phyloP scores from a whole-genome alignment of 495 filamentous ascomycete genomes.

The Eremomyces bilateralis region DNA sequence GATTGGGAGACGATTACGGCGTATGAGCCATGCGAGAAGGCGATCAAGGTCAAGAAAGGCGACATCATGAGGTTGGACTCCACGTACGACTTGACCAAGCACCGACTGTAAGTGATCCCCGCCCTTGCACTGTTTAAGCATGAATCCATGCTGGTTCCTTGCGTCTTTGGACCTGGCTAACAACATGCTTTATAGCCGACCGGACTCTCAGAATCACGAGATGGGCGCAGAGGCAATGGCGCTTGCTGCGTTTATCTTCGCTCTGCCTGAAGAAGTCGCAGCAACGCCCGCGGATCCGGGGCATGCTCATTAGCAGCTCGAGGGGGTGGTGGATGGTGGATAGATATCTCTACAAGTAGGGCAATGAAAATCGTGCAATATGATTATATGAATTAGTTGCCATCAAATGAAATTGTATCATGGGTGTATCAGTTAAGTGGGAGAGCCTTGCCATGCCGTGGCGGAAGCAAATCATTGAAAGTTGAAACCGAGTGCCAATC shows the following conservation, averaged over 20 bases:
- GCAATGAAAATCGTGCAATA: constrained; percentile 1
- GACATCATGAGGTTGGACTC: neutral
- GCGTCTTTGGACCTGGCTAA: neutral
- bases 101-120: neutral
- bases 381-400: constrained; percentile 3
- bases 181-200: neutral
- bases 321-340: no score
- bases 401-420: no score
- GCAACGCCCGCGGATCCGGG: neutral
- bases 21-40: neutral
- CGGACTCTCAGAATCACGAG: neutral
- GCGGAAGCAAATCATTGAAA: no score
- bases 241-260: neutral
- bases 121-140: no score
- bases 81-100: neutral
- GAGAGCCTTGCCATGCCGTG: no score
- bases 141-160: neutral
- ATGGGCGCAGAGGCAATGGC: neutral
- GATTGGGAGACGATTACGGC: neutral
- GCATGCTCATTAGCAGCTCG: no score
- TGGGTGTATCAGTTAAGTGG: no score
- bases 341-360: no score
- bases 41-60: neutral
- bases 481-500: no score
- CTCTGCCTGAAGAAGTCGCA: no score